Evolutionary conservation across 2,329 filamentous ascomycete genomes (phyloP).

Genomic region (Diplocarpon mali): DNA sequence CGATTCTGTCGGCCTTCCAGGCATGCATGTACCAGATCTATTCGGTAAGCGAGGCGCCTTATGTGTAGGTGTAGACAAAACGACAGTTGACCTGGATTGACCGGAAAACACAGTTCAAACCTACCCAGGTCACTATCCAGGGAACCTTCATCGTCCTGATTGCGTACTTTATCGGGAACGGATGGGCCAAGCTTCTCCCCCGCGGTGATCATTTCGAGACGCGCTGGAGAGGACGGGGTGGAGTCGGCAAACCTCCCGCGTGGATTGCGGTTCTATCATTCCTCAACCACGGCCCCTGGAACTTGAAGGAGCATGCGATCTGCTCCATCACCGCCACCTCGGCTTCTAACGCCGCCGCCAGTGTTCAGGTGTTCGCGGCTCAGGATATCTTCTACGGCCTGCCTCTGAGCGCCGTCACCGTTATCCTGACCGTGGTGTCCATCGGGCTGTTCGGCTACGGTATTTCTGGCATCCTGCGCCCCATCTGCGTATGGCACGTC

Average conservation of each 20-base stretch:
- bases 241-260: slow-evolving; percentile 31
- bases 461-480: slow-evolving; percentile 36
- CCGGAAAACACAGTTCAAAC: too few relatives aligned
- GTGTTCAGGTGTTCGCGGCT: slow-evolving; percentile 33
- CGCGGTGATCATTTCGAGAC: slow-evolving; percentile 40
- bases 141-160: slow-evolving; percentile 48
- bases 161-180: slow-evolving; percentile 42
- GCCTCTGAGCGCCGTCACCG: slow-evolving; percentile 29
- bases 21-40: slow-evolving; percentile 47
- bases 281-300: slow-evolving; percentile 41
- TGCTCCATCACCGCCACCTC: slow-evolving; percentile 43
- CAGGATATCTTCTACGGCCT: slow-evolving; percentile 37
- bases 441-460: slow-evolving; percentile 40
- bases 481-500: slow-evolving; percentile 36
- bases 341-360: slow-evolving; percentile 36
- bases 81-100: too few relatives aligned
- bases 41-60: slow-evolving; percentile 33
- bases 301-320: slow-evolving; percentile 44
- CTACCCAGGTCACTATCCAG: slow-evolving; percentile 35
- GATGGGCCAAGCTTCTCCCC: slow-evolving; percentile 36
- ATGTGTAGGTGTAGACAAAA: too few relatives aligned
- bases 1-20: slow-evolving; percentile 39
- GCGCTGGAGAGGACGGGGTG: slow-evolving; percentile 34
- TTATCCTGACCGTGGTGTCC: slow-evolving; percentile 36
- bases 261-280: slow-evolving; percentile 34